Base-by-base conservation (phyloP, 31 red algal genomes). In the Pterothamnion heteromorphum region DNA sequence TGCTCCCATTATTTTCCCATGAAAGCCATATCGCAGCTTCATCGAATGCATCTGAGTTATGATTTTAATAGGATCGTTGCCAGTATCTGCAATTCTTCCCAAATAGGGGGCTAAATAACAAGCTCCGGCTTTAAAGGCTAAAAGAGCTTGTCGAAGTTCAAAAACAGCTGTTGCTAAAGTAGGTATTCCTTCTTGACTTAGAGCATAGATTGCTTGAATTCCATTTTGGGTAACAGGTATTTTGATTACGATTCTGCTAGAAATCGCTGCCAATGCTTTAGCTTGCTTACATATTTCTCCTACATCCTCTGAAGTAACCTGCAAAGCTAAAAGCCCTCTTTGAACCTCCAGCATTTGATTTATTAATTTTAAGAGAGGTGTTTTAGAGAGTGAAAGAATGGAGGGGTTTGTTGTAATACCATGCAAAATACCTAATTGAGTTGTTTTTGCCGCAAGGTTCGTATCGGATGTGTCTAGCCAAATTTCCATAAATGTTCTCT, bases 381-480 rank as follows among this genome's bases (percentile, higher is more conserved):
- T 76, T 32, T 30, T 76, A 32, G 23, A 26, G 26, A 76, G 26
- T 76, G 72, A 76, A 26, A 76, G 23, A 26, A 76, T 30, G 30
- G 72, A 76, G 23, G 72, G 72, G 30, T 76, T 76, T 26, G 72
- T 76, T 76, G 72, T 76, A 30, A 76, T 32, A 76, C 72, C 72
- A 76, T 76, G 26, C 72, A 76, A 76, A 76, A 76, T 76, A 30
- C 72, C 72, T 76, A 76, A 76, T 26, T 76, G 26, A 32, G 72
- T 32, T 76, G 72, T 76, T 30, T 76, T 32, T 30, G 30, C 72
- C 23, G 30, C 23, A 76, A 76, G 30, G 26, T 76, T 76, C 72
- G 30, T 76, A 30, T 76, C 30, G 72, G 30, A 76, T 76, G 23
- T 30, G 23, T 76, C 30, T 76, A 76, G 72, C 72, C 72, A 41